Conservation (phyloP, 2,329 filamentous ascomycete genomes). For the Tothia fuscella region DNA sequence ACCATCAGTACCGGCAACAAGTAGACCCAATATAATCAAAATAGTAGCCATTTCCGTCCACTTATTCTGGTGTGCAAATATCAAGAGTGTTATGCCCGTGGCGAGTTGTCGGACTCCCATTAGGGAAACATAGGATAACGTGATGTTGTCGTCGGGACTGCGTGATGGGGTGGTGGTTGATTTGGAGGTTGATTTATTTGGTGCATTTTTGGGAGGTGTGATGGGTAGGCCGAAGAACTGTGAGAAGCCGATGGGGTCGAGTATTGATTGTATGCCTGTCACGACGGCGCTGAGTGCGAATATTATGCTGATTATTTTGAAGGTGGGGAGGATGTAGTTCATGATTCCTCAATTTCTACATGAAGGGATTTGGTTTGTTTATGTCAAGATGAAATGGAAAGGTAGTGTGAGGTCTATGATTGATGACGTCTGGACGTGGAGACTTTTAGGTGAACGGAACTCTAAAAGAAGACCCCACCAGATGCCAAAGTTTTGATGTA, state of each 20-base stretch:
- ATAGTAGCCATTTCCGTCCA: slow-evolving; percentile 1
- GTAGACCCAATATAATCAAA: neutral
- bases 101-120: slow-evolving; percentile 2
- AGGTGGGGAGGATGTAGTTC: neutral
- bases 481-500: too few relatives aligned
- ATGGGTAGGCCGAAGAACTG: slow-evolving; percentile 3
- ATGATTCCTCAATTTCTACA: too few relatives aligned
- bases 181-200: neutral
- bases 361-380: too few relatives aligned
- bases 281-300: neutral
- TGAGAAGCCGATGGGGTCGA: neutral
- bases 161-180: neutral
- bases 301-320: slow-evolving; percentile 1
- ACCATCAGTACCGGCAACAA: slow-evolving; percentile 7
- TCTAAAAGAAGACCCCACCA: too few relatives aligned
- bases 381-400: too few relatives aligned
- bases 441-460: too few relatives aligned
- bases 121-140: slow-evolving; percentile 2
- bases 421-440: too few relatives aligned
- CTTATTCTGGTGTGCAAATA: slow-evolving; percentile 1
- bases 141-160: too few relatives aligned
- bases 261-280: slow-evolving; percentile 4
- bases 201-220: neutral
- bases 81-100: slow-evolving; percentile 1
- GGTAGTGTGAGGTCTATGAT: too few relatives aligned